Conservation (phyloP, 169 alveolate species). For the Cryptosporidium tyzzeri region DNA sequence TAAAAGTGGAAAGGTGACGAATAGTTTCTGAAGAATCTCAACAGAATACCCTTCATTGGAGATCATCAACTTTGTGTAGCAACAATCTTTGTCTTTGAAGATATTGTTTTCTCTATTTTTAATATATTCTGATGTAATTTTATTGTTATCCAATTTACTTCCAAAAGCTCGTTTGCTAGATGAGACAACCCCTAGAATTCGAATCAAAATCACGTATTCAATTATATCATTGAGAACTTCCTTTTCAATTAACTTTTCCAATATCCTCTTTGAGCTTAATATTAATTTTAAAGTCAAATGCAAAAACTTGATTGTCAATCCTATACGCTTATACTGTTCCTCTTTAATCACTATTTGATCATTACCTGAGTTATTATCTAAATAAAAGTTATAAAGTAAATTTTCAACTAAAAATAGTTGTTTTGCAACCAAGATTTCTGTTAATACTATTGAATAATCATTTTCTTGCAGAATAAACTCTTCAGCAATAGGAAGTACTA, state of each 20-base stretch:
- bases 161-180: background rate
- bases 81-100: conserved; percentile 1
- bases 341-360: background rate
- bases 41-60: conserved; percentile 12
- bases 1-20: conserved; percentile 25
- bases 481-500: background rate
- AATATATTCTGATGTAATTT: background rate
- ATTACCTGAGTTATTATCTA: background rate
- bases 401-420: conserved; percentile 8
- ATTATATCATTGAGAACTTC: background rate
- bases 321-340: background rate
- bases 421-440: background rate
- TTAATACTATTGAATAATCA: background rate
- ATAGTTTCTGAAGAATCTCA: conserved; percentile 44
- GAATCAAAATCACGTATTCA: conserved; percentile 14
- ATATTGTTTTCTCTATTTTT: background rate
- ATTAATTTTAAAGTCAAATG: conserved; percentile 29
- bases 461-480: background rate
- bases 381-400: background rate
- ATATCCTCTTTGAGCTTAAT: background rate
- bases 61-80: conserved; percentile 31
- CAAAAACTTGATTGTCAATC: conserved; percentile 11
- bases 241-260: background rate
- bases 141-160: background rate
- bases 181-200: background rate